Conservation (phyloP, 192 early-diverging fungal species). For the Lunasporangiospora selenospora region DNA sequence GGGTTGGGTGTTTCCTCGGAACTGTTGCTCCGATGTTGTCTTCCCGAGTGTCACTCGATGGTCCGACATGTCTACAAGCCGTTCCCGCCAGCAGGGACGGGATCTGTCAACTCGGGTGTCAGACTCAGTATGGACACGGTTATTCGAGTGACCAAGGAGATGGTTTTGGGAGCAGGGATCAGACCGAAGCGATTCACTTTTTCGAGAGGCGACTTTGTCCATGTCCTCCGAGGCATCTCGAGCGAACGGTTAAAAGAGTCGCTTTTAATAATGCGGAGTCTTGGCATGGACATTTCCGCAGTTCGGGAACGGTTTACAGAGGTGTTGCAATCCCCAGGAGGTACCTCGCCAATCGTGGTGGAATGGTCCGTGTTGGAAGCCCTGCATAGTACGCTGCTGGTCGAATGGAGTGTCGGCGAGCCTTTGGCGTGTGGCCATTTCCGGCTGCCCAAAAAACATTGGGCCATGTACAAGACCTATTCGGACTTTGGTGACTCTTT, state of each 20-base stretch:
- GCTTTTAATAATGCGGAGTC: conserved; percentile 5
- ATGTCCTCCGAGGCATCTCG: conserved; percentile 5
- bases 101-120: not conserved
- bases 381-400: conserved; percentile 4
- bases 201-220: conserved; percentile 13
- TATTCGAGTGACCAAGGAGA: conserved; percentile 3
- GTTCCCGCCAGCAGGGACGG: not conserved
- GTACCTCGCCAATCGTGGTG: conserved; percentile 8
- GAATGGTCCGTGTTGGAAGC: conserved; percentile 4
- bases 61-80: conserved; percentile 20
- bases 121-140: no score
- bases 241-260: not conserved
- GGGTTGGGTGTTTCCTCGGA: conserved; percentile 11
- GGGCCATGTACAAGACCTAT: no score
- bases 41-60: conserved; percentile 33
- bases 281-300: conserved; percentile 25
- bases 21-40: conserved; percentile 25
- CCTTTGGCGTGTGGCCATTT: no score
- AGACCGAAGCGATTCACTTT: conserved; percentile 28
- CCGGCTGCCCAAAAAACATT: no score
- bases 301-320: conserved; percentile 32
- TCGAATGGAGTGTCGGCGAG: not conserved
- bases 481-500: no score
- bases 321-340: conserved; percentile 16
- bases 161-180: conserved; percentile 16